Conservation (phyloP, 352 stramenopile genomes). For the Plasmopara muralis region DNA sequence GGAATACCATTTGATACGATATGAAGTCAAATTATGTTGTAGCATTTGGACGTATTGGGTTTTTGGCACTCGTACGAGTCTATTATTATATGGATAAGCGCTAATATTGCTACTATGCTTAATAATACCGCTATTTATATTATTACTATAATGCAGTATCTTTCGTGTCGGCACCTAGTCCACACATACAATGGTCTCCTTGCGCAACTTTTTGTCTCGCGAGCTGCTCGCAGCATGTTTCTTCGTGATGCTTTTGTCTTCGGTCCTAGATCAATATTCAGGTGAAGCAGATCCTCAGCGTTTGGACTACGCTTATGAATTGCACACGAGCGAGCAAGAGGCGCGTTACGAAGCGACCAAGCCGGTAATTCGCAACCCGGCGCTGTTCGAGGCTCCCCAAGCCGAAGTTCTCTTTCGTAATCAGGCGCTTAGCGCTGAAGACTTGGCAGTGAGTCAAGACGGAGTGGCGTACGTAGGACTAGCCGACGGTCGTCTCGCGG, state of each 20-base stretch:
- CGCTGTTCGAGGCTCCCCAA: conserved; percentile 19
- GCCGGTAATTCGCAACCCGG: conserved; percentile 13
- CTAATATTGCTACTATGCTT: no score
- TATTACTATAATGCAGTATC: no score
- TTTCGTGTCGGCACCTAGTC: neutral
- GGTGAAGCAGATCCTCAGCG: conserved; percentile 31
- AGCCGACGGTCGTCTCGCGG: conserved; percentile 46
- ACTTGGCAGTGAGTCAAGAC: conserved; percentile 41
- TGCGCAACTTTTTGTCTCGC: conserved; percentile 35
- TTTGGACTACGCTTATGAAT: conserved; percentile 27
- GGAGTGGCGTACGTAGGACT: conserved; percentile 41
- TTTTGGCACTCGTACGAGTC: no score
- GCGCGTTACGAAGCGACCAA: conserved; percentile 23
- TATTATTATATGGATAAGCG: no score
- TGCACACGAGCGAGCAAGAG: conserved; percentile 38
- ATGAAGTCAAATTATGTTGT: no score
- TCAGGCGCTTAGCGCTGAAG: conserved; percentile 35
- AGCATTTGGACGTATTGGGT: no score
- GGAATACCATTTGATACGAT: neutral
- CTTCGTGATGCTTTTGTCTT: conserved; percentile 47
- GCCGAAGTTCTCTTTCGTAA: conserved; percentile 32
- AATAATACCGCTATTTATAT: no score
- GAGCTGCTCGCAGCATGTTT: conserved; percentile 42
- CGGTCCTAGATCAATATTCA: conserved; percentile 40
- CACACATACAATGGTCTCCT: neutral